Conservation (phyloP, 2,329 filamentous ascomycete species). For the Aphanocladium album region DNA sequence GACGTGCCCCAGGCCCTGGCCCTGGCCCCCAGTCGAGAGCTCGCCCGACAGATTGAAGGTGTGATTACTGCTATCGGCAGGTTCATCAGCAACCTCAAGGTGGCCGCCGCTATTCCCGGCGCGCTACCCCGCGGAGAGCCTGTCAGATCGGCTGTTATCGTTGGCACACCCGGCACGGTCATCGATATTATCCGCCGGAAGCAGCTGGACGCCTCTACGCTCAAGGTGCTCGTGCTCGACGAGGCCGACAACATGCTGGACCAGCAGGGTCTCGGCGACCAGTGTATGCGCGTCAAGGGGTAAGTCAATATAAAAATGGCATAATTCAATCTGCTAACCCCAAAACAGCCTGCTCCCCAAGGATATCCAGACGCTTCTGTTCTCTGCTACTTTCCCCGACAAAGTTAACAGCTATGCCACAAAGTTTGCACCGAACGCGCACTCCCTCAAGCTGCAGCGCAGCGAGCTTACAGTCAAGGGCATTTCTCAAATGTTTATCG, state of each 20-base stretch:
- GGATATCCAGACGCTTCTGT: slow-evolving; percentile 80
- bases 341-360: slow-evolving; percentile 62
- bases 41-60: slow-evolving; percentile 88
- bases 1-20: slow-evolving; percentile 78
- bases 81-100: slow-evolving; percentile 69
- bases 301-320: slow-evolving; percentile 31
- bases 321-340: too few species aligned
- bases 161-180: slow-evolving; percentile 91
- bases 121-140: slow-evolving; percentile 61
- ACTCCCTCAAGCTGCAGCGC: slow-evolving; percentile 80
- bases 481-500: slow-evolving; percentile 96
- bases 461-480: slow-evolving; percentile 94
- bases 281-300: slow-evolving; percentile 86
- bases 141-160: slow-evolving; percentile 73
- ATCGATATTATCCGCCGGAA: slow-evolving; percentile 78
- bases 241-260: slow-evolving; percentile 99
- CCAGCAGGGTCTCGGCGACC: slow-evolving; percentile 88
- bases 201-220: slow-evolving; percentile 63
- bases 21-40: slow-evolving; percentile 86
- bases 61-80: slow-evolving; percentile 81
- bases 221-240: slow-evolving; percentile 85
- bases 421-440: slow-evolving; percentile 79
- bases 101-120: slow-evolving; percentile 80
- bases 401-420: slow-evolving; percentile 79
- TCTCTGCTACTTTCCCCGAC: slow-evolving; percentile 89